Evolutionary conservation across 805 yeast species (phyloP), one percentile per base, ranked within the genome.

Genomic region (Cyberlindnera meyerae): DNA sequence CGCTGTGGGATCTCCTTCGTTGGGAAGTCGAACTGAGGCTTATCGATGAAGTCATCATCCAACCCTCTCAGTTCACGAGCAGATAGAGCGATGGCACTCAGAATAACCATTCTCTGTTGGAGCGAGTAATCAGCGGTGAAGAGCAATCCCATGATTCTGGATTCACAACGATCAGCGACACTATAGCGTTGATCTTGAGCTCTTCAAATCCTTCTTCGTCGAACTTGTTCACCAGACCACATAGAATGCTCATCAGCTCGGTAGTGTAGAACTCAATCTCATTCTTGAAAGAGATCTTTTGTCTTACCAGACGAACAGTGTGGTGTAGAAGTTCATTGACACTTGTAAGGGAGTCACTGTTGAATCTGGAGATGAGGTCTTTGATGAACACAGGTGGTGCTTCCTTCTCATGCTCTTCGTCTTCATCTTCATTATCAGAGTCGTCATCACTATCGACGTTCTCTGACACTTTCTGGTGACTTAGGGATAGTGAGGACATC

Each of bases 81-180:
- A 3, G 84, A 74, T 17, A 88, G 60, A 0, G 89, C 80, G 11
- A 86, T 53, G 1, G 84, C 63, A 5, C 89, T 75, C 14, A 93
- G 57, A 8, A 89, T 65, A 18, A 74, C 61, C 61, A 89, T 66
- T 32, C 97, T 60, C 42, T 81, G 89, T 43, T 83, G 93, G 14
- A 93, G 56, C 0, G 95, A 86, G 43, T 82, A 76, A 51, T 90
- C 98, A 0, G 89, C 88, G 0, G 71, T 66, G 24, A 75, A 62
- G 13, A 88, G 61, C 13, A 79, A 55, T 18, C 64, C 53, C 27
- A 73, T 49, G 7, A 61, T 47, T 62, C 52, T 0, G 86, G 77
- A 32, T 67, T 67, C 0, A 78, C 64, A 1, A 73, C 78, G 13
- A 84, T 62, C 1, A 86, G 65, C 2, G 93, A 76, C 6, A 81